Percentiles rank a stretch among this genome's conserved stretches.
Evolutionary conservation across 768 basidiomycete genomes (phyloP).

Genomic region (Naematelia aurantialba): DNA sequence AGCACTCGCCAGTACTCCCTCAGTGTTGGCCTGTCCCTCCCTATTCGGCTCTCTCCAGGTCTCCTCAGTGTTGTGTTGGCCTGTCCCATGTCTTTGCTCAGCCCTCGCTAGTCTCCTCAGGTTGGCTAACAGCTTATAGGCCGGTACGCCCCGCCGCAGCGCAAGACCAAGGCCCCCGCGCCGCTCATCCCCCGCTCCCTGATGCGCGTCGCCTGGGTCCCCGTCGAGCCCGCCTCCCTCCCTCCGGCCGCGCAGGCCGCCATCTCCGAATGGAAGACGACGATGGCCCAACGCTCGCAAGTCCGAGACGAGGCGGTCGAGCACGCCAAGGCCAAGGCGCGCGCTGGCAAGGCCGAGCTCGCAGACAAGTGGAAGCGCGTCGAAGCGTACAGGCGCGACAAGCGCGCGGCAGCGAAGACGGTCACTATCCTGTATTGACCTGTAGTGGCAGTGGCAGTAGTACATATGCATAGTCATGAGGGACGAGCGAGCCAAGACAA

Average conservation of each 20-base stretch:
- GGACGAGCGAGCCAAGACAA: too few relatives aligned
- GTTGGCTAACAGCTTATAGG: neutral
- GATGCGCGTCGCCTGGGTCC: conserved; percentile 5
- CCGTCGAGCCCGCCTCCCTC: conserved; percentile 7
- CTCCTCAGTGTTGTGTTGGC: too few relatives aligned
- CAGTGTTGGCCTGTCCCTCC: too few relatives aligned
- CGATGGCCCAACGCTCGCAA: neutral
- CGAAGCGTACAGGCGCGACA: neutral
- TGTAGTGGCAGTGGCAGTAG: neutral
- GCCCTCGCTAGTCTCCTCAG: neutral
- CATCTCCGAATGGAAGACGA: neutral
- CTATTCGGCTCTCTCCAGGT: too few relatives aligned
- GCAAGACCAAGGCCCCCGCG: neutral
- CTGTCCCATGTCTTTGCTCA: too few relatives aligned
- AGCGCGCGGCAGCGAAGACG: neutral
- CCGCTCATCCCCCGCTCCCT: neutral
- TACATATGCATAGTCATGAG: too few relatives aligned
- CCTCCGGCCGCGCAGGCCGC: neutral
- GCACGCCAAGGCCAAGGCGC: neutral
- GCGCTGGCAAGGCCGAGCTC: neutral
- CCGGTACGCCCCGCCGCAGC: neutral
- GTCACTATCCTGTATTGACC: neutral
- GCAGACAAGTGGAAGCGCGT: neutral
- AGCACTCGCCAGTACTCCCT: too few relatives aligned
- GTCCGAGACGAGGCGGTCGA: neutral